Evolutionary conservation across 179 eudicot species (phyloP), one percentile per base, ranked within the genome.

Genomic region (Gypsophila paniculata): DNA sequence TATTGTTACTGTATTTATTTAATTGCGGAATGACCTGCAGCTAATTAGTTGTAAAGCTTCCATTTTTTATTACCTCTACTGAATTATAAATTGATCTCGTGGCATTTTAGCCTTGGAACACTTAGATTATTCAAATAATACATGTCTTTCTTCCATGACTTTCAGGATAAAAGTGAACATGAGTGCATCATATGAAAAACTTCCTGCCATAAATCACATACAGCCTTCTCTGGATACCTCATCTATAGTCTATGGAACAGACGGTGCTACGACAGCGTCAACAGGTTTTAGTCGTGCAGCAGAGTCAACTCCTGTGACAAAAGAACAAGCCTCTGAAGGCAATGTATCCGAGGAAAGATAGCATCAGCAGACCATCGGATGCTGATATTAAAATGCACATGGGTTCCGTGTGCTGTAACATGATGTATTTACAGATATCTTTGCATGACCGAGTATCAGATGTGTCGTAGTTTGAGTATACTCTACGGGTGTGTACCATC

Each of bases 111-210:
- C 29, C 68, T 38, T 39, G 52, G 34, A 64, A 14, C 13, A n/a
- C 26, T 25, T 60, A 32, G 14, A 8, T 26, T 10, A 51, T 68
- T 25, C 15, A n/a, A 69, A 32, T 0, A 32, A n/a, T 58, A 44
- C 29, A 19, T 26, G 18, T 39, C 38, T 76, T 11, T 55, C 64
- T 19, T 17, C 32, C 6, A 44, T 53, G 38, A 29, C 14, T 65
- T 71, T 85, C 91, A 91, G 98, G 90, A 93, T 93, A 84, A 93
- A 82, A 85, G 79, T 93, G 34, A 91, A 93, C 85, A 93, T 93
- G 98, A 77, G 84, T 66, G 91, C 91, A 51, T 85, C 97, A 34
- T 82, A 75, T 42, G 97, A 91, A 70, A 81, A 77, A 72, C 80
- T 75, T 80, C 85, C 89, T 9, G 80, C 74, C 54, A 71, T 75